Evolutionary conservation across 306 rosid species (phyloP).

Genomic region (Medicago lupulina): DNA sequence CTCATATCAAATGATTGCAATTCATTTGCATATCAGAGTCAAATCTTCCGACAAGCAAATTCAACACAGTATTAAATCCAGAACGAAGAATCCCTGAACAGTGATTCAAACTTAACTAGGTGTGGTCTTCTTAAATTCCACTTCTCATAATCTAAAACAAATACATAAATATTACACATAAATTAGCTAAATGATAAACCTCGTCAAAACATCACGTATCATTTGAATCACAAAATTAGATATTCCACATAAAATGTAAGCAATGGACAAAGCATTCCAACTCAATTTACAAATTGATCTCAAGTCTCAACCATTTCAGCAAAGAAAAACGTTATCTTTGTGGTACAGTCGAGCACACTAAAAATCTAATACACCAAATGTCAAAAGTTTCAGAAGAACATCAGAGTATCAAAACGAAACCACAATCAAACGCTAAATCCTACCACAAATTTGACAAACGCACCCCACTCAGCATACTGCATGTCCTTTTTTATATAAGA

Average conservation of each 20-base stretch:
- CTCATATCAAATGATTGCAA: too few species aligned
- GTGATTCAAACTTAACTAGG: neutral
- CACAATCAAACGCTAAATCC: conserved; percentile 39
- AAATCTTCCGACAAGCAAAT: neutral
- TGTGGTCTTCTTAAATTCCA: neutral
- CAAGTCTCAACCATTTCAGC: conserved; percentile 43
- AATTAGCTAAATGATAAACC: conserved; percentile 11
- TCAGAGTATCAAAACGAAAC: conserved; percentile 27
- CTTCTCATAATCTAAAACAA: neutral
- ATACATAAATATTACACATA: neutral
- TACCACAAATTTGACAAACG: conserved; percentile 25
- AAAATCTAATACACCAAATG: conserved; percentile 36
- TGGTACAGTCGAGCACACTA: conserved; percentile 16
- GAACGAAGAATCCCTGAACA: too few species aligned
- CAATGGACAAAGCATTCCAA: conserved; percentile 31
- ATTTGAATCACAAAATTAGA: conserved; percentile 39
- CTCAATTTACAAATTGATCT: conserved; percentile 48
- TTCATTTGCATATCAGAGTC: too few species aligned
- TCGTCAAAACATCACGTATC: conserved; percentile 24
- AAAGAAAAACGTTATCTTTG: conserved; percentile 5
- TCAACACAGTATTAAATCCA: neutral
- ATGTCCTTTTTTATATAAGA: conserved; percentile 59
- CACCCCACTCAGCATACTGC: conserved; percentile 48
- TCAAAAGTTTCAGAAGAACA: conserved; percentile 30
- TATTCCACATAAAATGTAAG: conserved; percentile 20